Percentiles rank a stretch among this genome's conserved stretches.
These are phyloP conservation scores for Russula emetica DNA, from an alignment of 768 basidiomycete genomes.

Conservation along the genomic window DNA sequence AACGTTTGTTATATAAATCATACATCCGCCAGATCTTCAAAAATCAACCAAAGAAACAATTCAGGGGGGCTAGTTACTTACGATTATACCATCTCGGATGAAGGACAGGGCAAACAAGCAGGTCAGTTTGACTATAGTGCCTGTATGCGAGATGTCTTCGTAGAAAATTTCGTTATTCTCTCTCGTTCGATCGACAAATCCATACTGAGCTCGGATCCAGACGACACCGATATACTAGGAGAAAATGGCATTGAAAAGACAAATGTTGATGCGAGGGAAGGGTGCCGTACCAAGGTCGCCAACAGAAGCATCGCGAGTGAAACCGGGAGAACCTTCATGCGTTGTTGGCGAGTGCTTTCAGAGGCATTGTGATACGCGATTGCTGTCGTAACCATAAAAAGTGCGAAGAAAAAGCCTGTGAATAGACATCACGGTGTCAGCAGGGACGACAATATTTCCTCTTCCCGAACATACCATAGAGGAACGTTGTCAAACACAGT, in stretches of 20 bases:
- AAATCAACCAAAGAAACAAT: background rate
- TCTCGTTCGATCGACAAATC: background rate
- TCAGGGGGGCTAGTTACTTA: background rate
- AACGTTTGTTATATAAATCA: slow-evolving; percentile 1
- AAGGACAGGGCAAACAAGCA: slow-evolving; percentile 2
- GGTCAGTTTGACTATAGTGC: background rate
- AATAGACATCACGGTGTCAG: background rate
- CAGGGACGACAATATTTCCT: background rate
- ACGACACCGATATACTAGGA: slow-evolving; percentile 3
- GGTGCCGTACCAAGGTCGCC: slow-evolving; percentile 1
- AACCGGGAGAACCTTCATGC: slow-evolving; percentile 4
- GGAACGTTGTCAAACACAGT: slow-evolving; percentile 6
- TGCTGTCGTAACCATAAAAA: slow-evolving; percentile 2
- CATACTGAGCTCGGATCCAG: slow-evolving; percentile 3
- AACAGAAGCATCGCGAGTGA: slow-evolving; percentile 9
- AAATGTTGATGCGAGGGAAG: background rate
- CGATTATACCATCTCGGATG: background rate
- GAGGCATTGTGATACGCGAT: background rate
- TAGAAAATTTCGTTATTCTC: background rate
- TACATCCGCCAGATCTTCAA: slow-evolving; percentile 16
- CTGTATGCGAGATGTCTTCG: background rate
- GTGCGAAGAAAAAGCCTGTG: slow-evolving; percentile 5
- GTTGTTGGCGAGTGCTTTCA: slow-evolving; percentile 1
- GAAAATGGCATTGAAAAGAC: background rate
- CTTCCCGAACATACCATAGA: slow-evolving; percentile 7